Conservation (phyloP, 1,284 basidiomycete genomes). For the Microstroma glucosiphilum region DNA sequence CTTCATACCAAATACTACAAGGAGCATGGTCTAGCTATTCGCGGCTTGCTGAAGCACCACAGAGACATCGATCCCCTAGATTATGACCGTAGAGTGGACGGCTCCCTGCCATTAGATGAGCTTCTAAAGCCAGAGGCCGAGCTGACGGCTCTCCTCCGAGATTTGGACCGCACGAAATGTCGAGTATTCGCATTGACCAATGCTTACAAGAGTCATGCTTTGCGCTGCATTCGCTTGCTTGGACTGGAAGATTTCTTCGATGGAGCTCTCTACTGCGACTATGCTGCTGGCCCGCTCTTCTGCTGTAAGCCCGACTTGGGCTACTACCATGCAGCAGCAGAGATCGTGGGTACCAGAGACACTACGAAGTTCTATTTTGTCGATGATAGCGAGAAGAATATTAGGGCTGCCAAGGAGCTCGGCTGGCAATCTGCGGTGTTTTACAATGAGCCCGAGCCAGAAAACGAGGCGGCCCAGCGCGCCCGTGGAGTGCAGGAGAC, state of each 20-base stretch:
- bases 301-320: conserved; percentile 70
- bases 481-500: background rate
- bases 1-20: conserved; percentile 72
- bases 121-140: conserved; percentile 65
- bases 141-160: conserved; percentile 65
- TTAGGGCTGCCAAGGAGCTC: conserved; percentile 35
- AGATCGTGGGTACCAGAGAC: conserved; percentile 21
- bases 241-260: conserved; percentile 70
- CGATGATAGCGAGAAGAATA: conserved; percentile 45
- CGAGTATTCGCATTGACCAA: conserved; percentile 54
- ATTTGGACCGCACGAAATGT: conserved; percentile 69
- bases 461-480: background rate
- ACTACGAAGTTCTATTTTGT: conserved; percentile 39
- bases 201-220: conserved; percentile 55
- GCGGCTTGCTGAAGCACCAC: conserved; percentile 73
- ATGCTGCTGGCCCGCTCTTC: conserved; percentile 60
- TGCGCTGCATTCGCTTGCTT: conserved; percentile 69
- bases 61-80: conserved; percentile 71
- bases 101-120: conserved; percentile 71
- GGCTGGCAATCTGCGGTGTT: conserved; percentile 44
- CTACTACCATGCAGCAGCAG: conserved; percentile 37
- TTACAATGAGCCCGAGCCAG: conserved; percentile 31
- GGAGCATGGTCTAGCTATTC: conserved; percentile 71
- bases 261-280: conserved; percentile 75
- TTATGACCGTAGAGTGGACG: conserved; percentile 77